Evolutionary conservation across 129 eudicot species (phyloP).

Genomic region (Chrysanthemum seticuspe): DNA sequence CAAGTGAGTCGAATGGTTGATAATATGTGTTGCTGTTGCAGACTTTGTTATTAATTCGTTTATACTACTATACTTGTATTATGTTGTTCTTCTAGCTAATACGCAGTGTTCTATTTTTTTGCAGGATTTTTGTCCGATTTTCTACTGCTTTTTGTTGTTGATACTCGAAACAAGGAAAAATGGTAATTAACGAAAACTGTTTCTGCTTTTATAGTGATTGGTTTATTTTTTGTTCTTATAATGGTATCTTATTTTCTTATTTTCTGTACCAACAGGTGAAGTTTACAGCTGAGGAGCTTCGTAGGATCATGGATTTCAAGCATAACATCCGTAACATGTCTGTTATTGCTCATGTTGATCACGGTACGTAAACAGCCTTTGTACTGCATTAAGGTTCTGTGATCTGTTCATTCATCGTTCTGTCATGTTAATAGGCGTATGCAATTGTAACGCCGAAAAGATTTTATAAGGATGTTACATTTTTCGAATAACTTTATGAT

Average conservation of each 20-base stretch:
- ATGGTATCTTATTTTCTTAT: not conserved
- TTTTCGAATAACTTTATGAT: too few species aligned
- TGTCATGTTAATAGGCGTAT: too few species aligned
- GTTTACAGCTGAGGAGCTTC: too few species aligned
- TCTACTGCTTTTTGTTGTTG: not conserved
- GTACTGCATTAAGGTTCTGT: too few species aligned
- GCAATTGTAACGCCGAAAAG: too few species aligned
- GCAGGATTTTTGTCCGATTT: slow-evolving; percentile 8
- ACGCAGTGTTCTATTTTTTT: not conserved
- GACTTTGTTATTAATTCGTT: too few species aligned
- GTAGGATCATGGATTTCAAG: not conserved
- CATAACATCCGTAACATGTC: slow-evolving; percentile 6
- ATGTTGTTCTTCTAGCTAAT: not conserved
- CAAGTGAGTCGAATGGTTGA: too few species aligned
- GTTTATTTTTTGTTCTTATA: not conserved
- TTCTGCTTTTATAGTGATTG: not conserved
- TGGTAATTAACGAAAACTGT: not conserved
- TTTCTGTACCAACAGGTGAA: not conserved
- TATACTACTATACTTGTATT: too few species aligned
- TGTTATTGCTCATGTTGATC: slow-evolving; percentile 4
- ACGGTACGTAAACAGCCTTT: not conserved
- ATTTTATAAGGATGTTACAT: too few species aligned
- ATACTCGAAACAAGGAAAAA: not conserved
- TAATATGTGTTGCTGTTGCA: too few species aligned
- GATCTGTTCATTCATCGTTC: too few species aligned